Evolutionary conservation across 31 red algal genomes (phyloP), one percentile per base, ranked within the genome.

Genomic region (Bonnemaisonia californica): DNA sequence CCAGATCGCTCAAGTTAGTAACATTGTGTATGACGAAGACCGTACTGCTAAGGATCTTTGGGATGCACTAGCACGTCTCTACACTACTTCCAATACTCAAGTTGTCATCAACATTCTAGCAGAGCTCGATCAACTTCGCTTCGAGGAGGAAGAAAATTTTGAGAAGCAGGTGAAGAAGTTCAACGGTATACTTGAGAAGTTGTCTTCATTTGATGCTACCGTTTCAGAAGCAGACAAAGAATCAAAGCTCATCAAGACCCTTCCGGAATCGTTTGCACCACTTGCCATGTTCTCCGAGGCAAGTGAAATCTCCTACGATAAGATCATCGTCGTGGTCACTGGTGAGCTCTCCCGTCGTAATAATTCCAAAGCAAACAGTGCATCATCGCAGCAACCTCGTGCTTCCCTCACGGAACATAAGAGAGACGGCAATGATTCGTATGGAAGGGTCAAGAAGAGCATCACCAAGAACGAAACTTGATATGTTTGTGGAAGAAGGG

Each of bases 291-390:
- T 69, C 7, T 33, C 1, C 0, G 57, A 61, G 57, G 57, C 57
- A 23, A 61, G 57, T 61, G 57, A 61, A 5, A 61, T 61, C 31
- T 61, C 57, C 57, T 61, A 61, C 8, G 57, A 61, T 29, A 0
- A 61, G 0, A 0, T 61, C 26, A 5, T 61, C 31, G 57, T 61
- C 31, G 57, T 61, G 26, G 0, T 61, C 57, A 29, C 57, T 61
- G 57, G 57, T 5, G 57, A 61, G 31, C 31, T 61, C 8, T 61
- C 57, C 31, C 57, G 0, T 4, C 57, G 0, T 29, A 61, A 61
- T 0, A 61, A 61, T 29, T 61, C 57, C 31, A 61, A 61, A 29
- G 31, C 57, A 61, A 29, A 23, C 31, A 29, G 8, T 29, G 26
- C 57, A 8, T 61, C 57, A 61, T 18, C 0, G 57, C 26, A 0